Evolutionary conservation across 2,329 filamentous ascomycete genomes (phyloP), one percentile per base, ranked within the genome.

Genomic region (Exophiala calicioides): DNA sequence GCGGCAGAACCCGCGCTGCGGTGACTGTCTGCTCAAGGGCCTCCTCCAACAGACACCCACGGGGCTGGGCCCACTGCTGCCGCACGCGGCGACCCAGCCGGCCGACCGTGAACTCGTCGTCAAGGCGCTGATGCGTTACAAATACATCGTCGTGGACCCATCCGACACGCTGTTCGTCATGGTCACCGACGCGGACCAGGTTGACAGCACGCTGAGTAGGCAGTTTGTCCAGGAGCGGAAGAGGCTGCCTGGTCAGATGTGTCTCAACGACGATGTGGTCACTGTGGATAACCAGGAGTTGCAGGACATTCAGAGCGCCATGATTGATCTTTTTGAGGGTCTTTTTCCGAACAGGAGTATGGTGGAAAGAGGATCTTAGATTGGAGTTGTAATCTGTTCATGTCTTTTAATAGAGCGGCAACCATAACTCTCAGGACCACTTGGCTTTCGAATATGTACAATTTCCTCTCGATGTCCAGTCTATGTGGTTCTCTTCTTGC

Each of bases 141-240:
- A 40, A n/a, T 52, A 49, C 20, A 40, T 36, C 21, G 35, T 50
- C 34, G 31, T 49, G 26, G 41, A 55, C 15, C 48, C n/a, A n/a
- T n/a, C 48, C 9, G 45, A 55, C 23, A 46, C 44, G 13, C 27
- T 52, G 24, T 55, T 55, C 27, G 43, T 52, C 32, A 55, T 55
- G 52, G 42, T 55, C 19, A 55, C 49, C 12, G 52, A 55, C 29
- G 49, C 49, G 8, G 52, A 55, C 21, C 52, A 55, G 31, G 42
- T 52, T 26, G 48, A 52, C 33, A 52, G 33, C 27, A 44, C 39
- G 15, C 30, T 55, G 16, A 34, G 44, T 12, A 44, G 34, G 15
- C 37, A 39, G 19, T 52, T 24, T 30, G 39, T 55, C 26, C 42
- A 43, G 13, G 35, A 16, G 8, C 43, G 39, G 26, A 55, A 49